Base-by-base conservation (phyloP, 1,284 basidiomycete species). In the Melampsora allii-populina region DNA sequence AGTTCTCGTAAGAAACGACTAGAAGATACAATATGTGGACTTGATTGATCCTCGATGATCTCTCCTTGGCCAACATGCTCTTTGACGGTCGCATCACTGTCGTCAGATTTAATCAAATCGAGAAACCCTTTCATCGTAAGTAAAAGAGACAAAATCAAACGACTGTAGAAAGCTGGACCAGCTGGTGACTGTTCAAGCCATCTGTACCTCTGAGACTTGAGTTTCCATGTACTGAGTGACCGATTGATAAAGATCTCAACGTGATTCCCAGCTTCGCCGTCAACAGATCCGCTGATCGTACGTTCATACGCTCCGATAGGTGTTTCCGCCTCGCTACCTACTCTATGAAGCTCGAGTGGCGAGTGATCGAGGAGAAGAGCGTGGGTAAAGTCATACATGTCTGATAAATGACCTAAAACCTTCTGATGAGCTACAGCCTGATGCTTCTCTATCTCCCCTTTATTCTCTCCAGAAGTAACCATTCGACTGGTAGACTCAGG, bases 141-240 rank as follows among this genome's bases (percentile, higher is more conserved):
- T n/a, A 74, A 42, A n/a, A 74, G 36, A 1, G 71, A 74, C n/a
- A 74, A 46, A 9, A 74, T 9, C 27, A 74, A 36, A 17, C 64
- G 63, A 31, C 71, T 74, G 27, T 63, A 74, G 31, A 74, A 74
- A 45, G 63, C 64, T 29, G 56, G 59, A 29, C 64, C 64, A n/a
- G 64, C 71, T 27, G 64, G 36, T 29, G 63, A 48, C 31, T 66
- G 63, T 64, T 74, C 71, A 53, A 74, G 65, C 71, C 71, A 74
- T 21, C 56, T 50, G 21, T 50, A 19, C 42, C 71, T 45, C 65
- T 66, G 64, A 5, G 65, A 63, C 53, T 50, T 45, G 24, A 74
- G 48, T 46, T 29, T 65, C 64, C 71, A 66, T n/a, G 56, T n/a
- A 39, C 64, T 59, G 5, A 74, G 50, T 33, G 59, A 74, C 60